These are phyloP conservation scores for Hemerocallis citrina DNA, from an alignment of 106 monocot genomes.

Conservation along the genomic window DNA sequence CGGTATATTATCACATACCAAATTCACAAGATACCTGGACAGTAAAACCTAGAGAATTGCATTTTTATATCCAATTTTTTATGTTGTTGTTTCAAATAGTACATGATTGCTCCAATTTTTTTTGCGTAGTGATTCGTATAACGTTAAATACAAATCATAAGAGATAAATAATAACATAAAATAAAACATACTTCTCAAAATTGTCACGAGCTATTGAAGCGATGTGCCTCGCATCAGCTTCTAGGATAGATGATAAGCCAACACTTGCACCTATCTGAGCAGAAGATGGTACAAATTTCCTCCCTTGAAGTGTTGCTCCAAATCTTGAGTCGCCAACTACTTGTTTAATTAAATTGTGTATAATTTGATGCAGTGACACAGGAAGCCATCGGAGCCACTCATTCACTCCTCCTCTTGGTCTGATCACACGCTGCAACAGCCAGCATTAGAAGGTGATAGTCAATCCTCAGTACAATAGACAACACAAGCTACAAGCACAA, in stretches of 20 bases:
- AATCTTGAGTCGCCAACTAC: constrained; percentile 44
- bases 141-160: not conserved
- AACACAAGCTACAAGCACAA: too few relatives aligned
- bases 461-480: too few relatives aligned
- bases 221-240: constrained; percentile 73
- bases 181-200: constrained; percentile 72
- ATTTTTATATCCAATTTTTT: too few relatives aligned
- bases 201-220: constrained; percentile 58
- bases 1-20: too few relatives aligned
- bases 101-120: too few relatives aligned
- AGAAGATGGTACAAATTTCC: constrained; percentile 21
- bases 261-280: constrained; percentile 36
- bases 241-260: constrained; percentile 70
- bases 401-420: constrained; percentile 83
- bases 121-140: not conserved
- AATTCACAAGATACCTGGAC: too few relatives aligned
- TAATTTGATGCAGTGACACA: constrained; percentile 53
- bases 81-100: too few relatives aligned
- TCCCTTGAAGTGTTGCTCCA: constrained; percentile 15
- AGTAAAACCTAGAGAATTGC: too few relatives aligned
- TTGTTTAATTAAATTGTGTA: constrained; percentile 39
- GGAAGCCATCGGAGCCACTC: constrained; percentile 82
- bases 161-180: not conserved
- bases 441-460: not conserved
- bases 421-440: constrained; percentile 62